phyloP scores from a whole-genome alignment of 192 early-diverging fungal species.

The Funneliformis mosseae region DNA sequence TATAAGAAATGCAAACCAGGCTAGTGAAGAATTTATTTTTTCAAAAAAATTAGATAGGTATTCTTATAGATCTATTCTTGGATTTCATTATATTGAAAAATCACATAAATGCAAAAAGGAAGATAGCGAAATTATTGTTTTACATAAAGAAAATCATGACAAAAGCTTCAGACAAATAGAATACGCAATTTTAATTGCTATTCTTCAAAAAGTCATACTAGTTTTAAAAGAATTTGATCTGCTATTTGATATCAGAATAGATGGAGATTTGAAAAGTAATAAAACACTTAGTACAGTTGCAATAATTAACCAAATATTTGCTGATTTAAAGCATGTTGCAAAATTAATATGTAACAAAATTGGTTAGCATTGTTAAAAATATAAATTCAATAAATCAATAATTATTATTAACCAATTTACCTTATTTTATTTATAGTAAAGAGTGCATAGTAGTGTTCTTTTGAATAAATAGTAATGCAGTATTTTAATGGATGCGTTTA shows the following conservation, averaged over 20 bases:
- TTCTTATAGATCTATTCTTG: too few relatives aligned
- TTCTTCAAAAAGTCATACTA: background rate
- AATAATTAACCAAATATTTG: background rate
- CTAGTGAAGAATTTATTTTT: too few relatives aligned
- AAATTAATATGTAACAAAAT: background rate
- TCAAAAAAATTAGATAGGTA: too few relatives aligned
- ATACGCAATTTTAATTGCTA: background rate
- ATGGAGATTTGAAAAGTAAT: background rate
- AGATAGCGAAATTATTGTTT: too few relatives aligned
- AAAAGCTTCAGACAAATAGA: too few relatives aligned
- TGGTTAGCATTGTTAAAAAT: background rate
- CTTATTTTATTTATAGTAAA: background rate
- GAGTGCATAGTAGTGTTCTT: background rate
- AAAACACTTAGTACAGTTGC: background rate
- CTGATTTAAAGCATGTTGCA: constrained; percentile 7
- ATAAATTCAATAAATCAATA: background rate
- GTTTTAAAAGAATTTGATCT: background rate
- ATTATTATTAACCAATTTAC: background rate
- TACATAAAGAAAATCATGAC: too few relatives aligned
- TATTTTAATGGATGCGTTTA: constrained; percentile 10
- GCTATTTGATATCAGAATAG: background rate
- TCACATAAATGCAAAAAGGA: too few relatives aligned
- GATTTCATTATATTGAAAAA: too few relatives aligned
- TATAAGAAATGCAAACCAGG: too few relatives aligned
- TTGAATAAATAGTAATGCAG: background rate